Evolutionary conservation across 1,284 basidiomycete species (phyloP).

Genomic region (Ustilago trichophora): DNA sequence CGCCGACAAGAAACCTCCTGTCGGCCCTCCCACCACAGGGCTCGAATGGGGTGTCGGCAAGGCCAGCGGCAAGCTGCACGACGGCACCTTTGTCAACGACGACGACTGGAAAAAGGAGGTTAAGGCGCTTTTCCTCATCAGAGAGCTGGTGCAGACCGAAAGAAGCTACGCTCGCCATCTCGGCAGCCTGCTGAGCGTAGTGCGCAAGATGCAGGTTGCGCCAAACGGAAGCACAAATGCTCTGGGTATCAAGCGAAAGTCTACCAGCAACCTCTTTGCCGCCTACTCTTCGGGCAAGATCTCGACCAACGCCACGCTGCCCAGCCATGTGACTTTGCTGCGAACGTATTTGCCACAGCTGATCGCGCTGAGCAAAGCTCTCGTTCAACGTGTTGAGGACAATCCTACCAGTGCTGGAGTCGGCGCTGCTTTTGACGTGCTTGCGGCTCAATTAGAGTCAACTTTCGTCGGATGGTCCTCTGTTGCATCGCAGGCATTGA

Average conservation of each 20-base stretch:
- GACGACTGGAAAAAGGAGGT: constrained; percentile 65
- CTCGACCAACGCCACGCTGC: constrained; percentile 8
- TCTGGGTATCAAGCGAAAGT: constrained; percentile 32
- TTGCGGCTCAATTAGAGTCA: constrained; percentile 55
- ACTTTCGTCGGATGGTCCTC: constrained; percentile 59
- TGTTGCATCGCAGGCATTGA: constrained; percentile 26
- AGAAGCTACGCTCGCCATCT: constrained; percentile 61
- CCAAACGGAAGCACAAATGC: constrained; percentile 5
- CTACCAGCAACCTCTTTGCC: constrained; percentile 26
- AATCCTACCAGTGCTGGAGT: constrained; percentile 62
- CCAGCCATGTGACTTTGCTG: constrained; percentile 52
- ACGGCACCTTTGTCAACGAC: constrained; percentile 57
- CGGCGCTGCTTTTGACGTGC: constrained; percentile 51
- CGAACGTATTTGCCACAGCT: constrained; percentile 58
- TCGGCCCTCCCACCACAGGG: constrained; percentile 16
- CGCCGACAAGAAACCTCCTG: constrained; percentile 12
- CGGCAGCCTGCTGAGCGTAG: constrained; percentile 52
- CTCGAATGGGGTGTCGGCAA: constrained; percentile 54
- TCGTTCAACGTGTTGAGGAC: constrained; percentile 58
- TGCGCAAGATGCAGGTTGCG: constrained; percentile 34
- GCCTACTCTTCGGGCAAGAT: constrained; percentile 22
- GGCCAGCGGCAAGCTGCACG: constrained; percentile 53
- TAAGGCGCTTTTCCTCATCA: constrained; percentile 62
- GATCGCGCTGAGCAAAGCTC: constrained; percentile 60
- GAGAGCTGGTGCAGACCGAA: constrained; percentile 64